Conservation (phyloP, 371 early-diverging fungal genomes). For the Mucor indicus region DNA sequence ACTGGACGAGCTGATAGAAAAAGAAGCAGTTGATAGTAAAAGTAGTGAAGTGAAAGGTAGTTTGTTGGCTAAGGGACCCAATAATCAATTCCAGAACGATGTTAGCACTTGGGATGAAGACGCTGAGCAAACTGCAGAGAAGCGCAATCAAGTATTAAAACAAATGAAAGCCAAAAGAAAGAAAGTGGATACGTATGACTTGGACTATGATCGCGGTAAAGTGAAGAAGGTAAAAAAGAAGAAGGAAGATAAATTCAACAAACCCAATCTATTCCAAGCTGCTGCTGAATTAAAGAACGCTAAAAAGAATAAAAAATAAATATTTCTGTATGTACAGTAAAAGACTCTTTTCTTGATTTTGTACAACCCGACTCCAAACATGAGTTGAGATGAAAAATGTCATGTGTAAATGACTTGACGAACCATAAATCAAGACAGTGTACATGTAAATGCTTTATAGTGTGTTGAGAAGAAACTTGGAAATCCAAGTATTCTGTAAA, state of each 20-base stretch:
- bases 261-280: conserved; percentile 43
- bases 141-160: conserved; percentile 34
- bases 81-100: conserved; percentile 40
- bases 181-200: conserved; percentile 62
- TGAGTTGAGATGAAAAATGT: no score
- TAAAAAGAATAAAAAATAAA: conserved; percentile 15
- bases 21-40: conserved; percentile 39
- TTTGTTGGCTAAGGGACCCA: conserved; percentile 26
- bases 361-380: no score
- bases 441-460: no score
- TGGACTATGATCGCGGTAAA: conserved; percentile 80
- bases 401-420: no score
- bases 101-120: conserved; percentile 50
- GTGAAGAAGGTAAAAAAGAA: conserved; percentile 72
- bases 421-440: no score
- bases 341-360: no score
- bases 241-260: conserved; percentile 33
- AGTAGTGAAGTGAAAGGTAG: conserved; percentile 44
- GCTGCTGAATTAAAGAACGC: conserved; percentile 24
- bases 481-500: no score
- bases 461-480: no score
- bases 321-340: no score
- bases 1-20: conserved; percentile 48
- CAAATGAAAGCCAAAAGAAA: conserved; percentile 54
- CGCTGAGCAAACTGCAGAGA: conserved; percentile 24